Conservation (phyloP, 2,329 filamentous ascomycete genomes). For the Colletotrichum sp. region DNA sequence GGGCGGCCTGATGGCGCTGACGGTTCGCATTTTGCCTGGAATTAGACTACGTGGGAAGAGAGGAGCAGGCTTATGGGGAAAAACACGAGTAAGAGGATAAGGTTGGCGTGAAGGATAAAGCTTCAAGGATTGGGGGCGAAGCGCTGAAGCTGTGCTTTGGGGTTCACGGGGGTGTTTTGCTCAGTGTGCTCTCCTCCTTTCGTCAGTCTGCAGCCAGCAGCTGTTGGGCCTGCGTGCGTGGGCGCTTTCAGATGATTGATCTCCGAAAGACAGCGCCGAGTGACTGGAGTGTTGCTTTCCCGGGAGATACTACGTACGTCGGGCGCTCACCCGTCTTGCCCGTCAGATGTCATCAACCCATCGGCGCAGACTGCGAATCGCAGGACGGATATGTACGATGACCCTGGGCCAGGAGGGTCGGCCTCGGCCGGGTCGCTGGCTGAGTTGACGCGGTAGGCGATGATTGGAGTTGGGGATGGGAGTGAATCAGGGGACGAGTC, state of each 20-base stretch:
- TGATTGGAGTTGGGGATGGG: neutral
- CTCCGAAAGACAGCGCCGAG: neutral
- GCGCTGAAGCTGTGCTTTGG: neutral
- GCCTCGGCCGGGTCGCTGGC: neutral
- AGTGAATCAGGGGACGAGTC: slow-evolving; percentile 10
- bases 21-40: neutral
- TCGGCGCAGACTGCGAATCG: neutral
- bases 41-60: neutral
- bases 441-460: slow-evolving; percentile 9
- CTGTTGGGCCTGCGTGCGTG: neutral
- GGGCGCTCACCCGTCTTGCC: neutral
- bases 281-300: neutral
- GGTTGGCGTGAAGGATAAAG: neutral
- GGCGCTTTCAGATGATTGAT: neutral
- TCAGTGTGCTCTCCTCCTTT: neutral
- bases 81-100: neutral
- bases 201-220: neutral
- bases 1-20: neutral
- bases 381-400: slow-evolving; percentile 8
- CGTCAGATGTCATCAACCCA: neutral
- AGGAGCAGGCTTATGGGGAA: neutral
- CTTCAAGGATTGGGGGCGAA: neutral
- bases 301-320: neutral
- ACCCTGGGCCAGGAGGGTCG: neutral
- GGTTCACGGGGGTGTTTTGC: neutral